Conservation (phyloP, 768 basidiomycete genomes). For the Tulasnella sp. region DNA sequence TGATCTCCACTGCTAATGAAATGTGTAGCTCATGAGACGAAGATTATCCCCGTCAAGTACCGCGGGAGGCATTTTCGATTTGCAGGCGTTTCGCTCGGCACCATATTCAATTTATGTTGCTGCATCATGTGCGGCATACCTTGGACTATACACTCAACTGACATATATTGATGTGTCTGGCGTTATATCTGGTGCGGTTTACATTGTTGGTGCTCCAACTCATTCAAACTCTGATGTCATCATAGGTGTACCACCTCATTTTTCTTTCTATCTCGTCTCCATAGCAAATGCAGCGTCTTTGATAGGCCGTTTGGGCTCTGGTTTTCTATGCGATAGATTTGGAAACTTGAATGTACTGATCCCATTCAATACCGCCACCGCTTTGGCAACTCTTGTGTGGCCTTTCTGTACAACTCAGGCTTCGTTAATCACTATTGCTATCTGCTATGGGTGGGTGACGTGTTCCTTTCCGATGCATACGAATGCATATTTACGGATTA, state of each 20-base stretch:
- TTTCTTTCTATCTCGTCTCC: constrained; percentile 20
- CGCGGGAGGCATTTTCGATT: constrained; percentile 46
- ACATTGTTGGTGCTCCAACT: no score
- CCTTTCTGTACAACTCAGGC: constrained; percentile 41
- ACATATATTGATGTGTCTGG: constrained; percentile 20
- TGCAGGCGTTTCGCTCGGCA: constrained; percentile 37
- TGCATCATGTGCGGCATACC: constrained; percentile 43
- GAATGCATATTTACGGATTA: not conserved
- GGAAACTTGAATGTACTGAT: constrained; percentile 59
- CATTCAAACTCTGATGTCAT: not conserved
- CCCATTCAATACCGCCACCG: constrained; percentile 45
- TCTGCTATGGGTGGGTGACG: constrained; percentile 48
- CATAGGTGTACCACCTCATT: constrained; percentile 12
- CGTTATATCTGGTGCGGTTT: not conserved
- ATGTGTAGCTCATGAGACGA: constrained; percentile 25
- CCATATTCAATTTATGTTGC: constrained; percentile 46
- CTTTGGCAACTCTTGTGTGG: constrained; percentile 54
- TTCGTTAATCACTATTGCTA: constrained; percentile 38
- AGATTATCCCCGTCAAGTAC: constrained; percentile 42
- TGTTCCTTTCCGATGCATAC: not conserved
- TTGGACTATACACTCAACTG: constrained; percentile 31
- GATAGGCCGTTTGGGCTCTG: constrained; percentile 23
- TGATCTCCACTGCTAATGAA: not conserved
- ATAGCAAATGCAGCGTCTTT: constrained; percentile 23
- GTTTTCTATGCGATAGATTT: constrained; percentile 22